Percentiles rank a stretch among this genome's conserved stretches.
These are phyloP conservation scores for Polychaeton citri DNA, from an alignment of 2,329 filamentous ascomycete genomes.

Conservation along the genomic window DNA sequence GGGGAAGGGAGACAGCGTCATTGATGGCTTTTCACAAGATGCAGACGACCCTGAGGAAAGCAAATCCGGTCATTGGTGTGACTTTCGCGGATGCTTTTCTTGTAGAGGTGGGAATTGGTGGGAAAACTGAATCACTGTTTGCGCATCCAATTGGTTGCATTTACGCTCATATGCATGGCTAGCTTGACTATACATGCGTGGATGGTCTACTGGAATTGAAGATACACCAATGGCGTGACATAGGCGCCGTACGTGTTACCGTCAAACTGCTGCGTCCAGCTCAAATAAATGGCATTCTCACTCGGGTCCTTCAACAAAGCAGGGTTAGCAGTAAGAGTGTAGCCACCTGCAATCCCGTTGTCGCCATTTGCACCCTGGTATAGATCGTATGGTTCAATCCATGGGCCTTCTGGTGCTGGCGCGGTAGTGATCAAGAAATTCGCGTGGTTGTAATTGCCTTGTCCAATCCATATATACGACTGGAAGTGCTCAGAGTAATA, in stretches of 20 bases:
- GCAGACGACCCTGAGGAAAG: no score
- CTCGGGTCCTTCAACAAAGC: conserved; percentile 5
- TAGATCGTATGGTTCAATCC: conserved; percentile 11
- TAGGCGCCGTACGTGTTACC: conserved; percentile 4
- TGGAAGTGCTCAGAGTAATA: conserved; percentile 17
- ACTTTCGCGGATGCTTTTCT: no score
- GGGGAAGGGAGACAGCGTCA: no score
- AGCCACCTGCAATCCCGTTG: conserved; percentile 5
- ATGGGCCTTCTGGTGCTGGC: conserved; percentile 18
- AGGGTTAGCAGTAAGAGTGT: conserved; percentile 12
- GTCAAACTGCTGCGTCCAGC: conserved; percentile 8
- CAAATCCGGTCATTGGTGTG: no score
- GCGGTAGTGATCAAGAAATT: conserved; percentile 17
- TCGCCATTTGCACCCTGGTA: conserved; percentile 10
- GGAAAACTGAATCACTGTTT: no score
- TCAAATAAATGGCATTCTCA: conserved; percentile 8
- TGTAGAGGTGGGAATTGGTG: no score
- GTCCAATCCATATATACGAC: conserved; percentile 20
- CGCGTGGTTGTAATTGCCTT: conserved; percentile 6
- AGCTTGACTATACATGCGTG: no score
- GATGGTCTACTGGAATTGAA: conserved; percentile 8
- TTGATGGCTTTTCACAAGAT: no score
- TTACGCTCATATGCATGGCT: no score
- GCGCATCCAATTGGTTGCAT: no score
- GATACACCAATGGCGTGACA: conserved; percentile 7